Conservation (phyloP, 495 filamentous ascomycete genomes). For the Hyaloscypha variabilis region DNA sequence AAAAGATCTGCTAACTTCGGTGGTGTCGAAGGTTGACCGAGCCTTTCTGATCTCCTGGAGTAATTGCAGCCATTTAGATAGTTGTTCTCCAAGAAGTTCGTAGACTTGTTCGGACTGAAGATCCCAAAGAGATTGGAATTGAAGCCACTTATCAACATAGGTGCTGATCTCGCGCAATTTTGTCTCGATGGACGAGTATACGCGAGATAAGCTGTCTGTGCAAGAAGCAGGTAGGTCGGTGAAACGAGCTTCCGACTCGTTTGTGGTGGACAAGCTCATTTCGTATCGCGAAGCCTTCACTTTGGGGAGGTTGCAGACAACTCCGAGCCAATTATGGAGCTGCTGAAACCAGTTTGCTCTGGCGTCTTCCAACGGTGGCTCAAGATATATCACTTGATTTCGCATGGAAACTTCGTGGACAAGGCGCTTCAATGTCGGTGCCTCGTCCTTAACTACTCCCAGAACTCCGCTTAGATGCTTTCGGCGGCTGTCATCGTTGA, state of each 20-base stretch:
- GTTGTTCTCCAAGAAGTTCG: conserved; percentile 84
- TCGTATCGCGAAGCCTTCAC: conserved; percentile 95
- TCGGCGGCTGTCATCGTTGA: conserved; percentile 41
- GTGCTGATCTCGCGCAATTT: conserved; percentile 73
- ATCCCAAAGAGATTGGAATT: conserved; percentile 99
- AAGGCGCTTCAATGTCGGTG: conserved; percentile 65
- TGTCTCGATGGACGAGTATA: conserved; percentile 78
- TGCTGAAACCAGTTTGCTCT: conserved; percentile 92
- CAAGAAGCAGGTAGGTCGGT: conserved; percentile 84
- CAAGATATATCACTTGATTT: conserved; percentile 94
- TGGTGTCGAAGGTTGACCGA: conserved; percentile 92
- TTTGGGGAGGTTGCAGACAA: conserved; percentile 88
- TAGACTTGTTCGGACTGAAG: conserved; percentile 94
- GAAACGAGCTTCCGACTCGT: conserved; percentile 73
- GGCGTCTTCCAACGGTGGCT: conserved; percentile 89
- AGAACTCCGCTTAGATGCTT: conserved; percentile 44
- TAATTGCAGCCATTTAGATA: conserved; percentile 89
- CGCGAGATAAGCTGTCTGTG: conserved; percentile 71
- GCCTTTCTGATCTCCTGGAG: conserved; percentile 94
- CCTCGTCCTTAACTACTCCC: conserved; percentile 36
- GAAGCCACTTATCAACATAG: conserved; percentile 96
- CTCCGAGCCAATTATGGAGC: conserved; percentile 88
- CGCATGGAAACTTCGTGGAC: conserved; percentile 93
- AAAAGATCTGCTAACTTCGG: conserved; percentile 86
- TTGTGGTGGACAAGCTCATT: conserved; percentile 71